Percentiles rank a stretch among this genome's conserved stretches.
Conservation (phyloP, 2,329 filamentous ascomycete genomes). For the Alternaria arborescens region DNA sequence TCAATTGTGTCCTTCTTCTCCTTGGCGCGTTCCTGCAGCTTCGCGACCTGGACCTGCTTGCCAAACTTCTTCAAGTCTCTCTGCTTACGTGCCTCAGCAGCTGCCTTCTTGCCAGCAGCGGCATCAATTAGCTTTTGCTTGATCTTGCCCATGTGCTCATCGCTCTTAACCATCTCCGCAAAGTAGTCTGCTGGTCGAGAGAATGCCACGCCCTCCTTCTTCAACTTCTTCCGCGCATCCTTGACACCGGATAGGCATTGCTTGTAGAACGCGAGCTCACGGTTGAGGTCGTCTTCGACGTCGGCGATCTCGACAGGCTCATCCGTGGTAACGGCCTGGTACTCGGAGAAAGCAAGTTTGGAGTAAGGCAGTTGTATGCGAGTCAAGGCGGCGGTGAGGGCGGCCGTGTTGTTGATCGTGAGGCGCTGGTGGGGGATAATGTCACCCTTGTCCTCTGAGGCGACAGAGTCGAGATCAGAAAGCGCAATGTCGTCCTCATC, state of each 20-base stretch:
- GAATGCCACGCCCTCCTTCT: constrained; percentile 85
- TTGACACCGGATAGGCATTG: constrained; percentile 84
- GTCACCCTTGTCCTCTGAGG: constrained; percentile 84
- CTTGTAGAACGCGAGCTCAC: constrained; percentile 92
- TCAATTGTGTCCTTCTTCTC: constrained; percentile 92
- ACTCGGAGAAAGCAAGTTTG: constrained; percentile 79
- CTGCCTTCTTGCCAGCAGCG: constrained; percentile 89
- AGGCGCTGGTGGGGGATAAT: constrained; percentile 89
- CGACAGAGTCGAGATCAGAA: constrained; percentile 81
- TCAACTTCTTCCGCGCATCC: constrained; percentile 75
- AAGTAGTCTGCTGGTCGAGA: constrained; percentile 94
- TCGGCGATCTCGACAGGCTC: constrained; percentile 78
- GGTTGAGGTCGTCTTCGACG: constrained; percentile 87
- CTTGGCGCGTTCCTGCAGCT: constrained; percentile 92
- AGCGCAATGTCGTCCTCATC: constrained; percentile 77
- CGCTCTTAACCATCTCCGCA: constrained; percentile 98
- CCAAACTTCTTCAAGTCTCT: constrained; percentile 98
- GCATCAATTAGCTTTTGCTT: constrained; percentile 93
- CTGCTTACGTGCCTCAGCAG: constrained; percentile 88
- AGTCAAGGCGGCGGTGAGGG: constrained; percentile 80
- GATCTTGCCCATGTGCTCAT: constrained; percentile 97
- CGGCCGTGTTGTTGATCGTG: constrained; percentile 96
- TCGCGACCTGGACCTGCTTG: constrained; percentile 96
- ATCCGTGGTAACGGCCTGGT: constrained; percentile 77
- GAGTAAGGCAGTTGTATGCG: constrained; percentile 77